Conservation (phyloP, 257 asterid species). For the Solanum rostratum region DNA sequence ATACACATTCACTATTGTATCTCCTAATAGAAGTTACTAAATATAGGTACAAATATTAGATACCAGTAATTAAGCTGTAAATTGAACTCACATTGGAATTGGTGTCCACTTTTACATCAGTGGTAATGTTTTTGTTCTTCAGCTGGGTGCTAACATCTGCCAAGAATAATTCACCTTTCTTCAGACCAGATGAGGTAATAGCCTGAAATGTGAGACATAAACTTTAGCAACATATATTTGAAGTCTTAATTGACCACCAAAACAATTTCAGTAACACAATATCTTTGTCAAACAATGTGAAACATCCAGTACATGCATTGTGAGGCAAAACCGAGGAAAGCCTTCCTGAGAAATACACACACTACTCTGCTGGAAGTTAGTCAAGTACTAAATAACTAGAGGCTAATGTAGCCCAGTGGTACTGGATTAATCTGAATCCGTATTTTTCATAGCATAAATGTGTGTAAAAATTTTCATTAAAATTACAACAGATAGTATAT, state of each 20-base stretch:
- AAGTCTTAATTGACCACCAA: neutral
- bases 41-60: neutral
- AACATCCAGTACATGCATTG: neutral
- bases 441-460: neutral
- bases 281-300: neutral
- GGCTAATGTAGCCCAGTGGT: neutral
- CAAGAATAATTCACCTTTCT: conserved; percentile 43
- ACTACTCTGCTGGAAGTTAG: neutral
- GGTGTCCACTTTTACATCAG: conserved; percentile 59
- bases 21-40: neutral
- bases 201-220: conserved; percentile 24
- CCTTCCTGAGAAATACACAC: neutral
- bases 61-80: neutral
- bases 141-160: conserved; percentile 52
- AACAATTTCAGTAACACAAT: neutral
- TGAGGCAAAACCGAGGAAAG: neutral
- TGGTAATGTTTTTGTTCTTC: conserved; percentile 49
- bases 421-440: neutral
- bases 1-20: neutral
- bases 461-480: neutral
- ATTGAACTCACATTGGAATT: conserved; percentile 34
- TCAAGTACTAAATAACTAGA: neutral
- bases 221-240: neutral
- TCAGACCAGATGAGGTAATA: conserved; percentile 43
- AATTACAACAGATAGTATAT: neutral